Conservation (phyloP, 2,329 filamentous ascomycete species). For the Cladophialophora immunda region DNA sequence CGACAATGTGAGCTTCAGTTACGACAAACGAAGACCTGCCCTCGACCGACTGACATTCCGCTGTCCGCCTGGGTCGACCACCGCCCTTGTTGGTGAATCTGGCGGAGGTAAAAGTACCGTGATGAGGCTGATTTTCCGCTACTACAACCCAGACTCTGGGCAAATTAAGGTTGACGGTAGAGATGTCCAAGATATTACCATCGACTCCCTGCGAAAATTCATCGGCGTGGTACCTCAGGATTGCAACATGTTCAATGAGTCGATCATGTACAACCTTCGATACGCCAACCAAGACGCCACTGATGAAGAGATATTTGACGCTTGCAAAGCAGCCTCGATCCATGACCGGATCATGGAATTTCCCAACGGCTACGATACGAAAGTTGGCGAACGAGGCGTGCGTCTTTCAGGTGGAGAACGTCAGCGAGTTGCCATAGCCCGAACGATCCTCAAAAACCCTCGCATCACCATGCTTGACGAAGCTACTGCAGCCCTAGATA, state of each 20-base stretch:
- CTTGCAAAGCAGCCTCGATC: conserved; percentile 86
- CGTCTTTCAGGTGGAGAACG: conserved; percentile 91
- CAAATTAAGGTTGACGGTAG: conserved; percentile 84
- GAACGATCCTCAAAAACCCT: conserved; percentile 90
- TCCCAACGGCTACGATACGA: conserved; percentile 86
- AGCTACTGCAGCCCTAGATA: conserved; percentile 89
- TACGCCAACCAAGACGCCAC: conserved; percentile 85
- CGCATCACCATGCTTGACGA: conserved; percentile 93
- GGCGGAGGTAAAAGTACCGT: conserved; percentile 97
- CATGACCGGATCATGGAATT: conserved; percentile 91
- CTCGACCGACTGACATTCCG: conserved; percentile 84
- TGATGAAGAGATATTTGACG: conserved; percentile 81
- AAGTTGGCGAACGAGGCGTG: conserved; percentile 88
- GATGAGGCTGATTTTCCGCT: conserved; percentile 94
- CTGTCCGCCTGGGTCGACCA: conserved; percentile 89
- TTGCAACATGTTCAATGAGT: conserved; percentile 93
- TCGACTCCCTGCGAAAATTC: conserved; percentile 88
- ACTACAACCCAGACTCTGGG: conserved; percentile 86
- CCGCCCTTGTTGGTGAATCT: conserved; percentile 94
- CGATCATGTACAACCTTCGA: conserved; percentile 91
- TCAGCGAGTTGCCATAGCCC: conserved; percentile 90
- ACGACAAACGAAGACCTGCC: conserved; percentile 85
- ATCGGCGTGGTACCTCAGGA: conserved; percentile 98
- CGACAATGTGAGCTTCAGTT: conserved; percentile 88
- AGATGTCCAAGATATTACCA: conserved; percentile 85